Base-by-base conservation (phyloP, 2,329 filamentous ascomycete genomes). In the Immersiporthe knoxdaviesiana region DNA sequence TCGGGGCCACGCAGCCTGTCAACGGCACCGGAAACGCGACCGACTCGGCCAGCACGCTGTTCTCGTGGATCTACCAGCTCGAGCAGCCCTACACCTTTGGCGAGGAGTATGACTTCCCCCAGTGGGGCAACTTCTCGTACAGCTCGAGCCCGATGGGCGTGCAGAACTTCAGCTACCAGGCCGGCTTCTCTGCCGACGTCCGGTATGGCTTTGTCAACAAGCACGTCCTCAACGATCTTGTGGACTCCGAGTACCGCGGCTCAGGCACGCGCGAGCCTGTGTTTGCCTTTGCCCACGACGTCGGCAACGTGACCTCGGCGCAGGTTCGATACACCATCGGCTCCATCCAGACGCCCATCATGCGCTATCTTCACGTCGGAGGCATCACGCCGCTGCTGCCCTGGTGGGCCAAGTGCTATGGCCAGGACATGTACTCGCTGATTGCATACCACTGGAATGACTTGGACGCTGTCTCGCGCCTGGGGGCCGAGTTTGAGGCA, bases 221-320 rank as follows among this genome's bases (percentile, higher is more conserved):
- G 14, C 87, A 90, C 3, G 85, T 83, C 1, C 78, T 95, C n/a
- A 82, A 84, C 66, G 91, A 94, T 74, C 76, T 82, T 41, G 84
- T 90, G 30, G 92, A 94, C 74, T 77, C 79, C 18, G 78, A 81
- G 0, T 93, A 89, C 77, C 86, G 92, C 5, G 80, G 83, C 4
- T 91, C 93, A 72, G 90, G 90, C 81, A 89, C 93, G 65, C 84
- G 91, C 27, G 90, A 93, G 76, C 92, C 92, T 0, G 88, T 94
- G 2, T 94, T 95, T 79, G 91, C 92, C 0, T 94, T 93, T 77
- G 84, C 87, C n/a, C 90, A 90, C 56, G 72, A 75, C 24, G 75
- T 74, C 63, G 72, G 73, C 39, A 75, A 70, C 66, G 70, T 71
- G 7, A 74, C 75, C 3, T 77, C 76, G 12, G 83, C 86, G 47